Evolutionary conservation across 2,329 filamentous ascomycete genomes (phyloP).

Genomic region (Stagonosporopsis rhizophila): DNA sequence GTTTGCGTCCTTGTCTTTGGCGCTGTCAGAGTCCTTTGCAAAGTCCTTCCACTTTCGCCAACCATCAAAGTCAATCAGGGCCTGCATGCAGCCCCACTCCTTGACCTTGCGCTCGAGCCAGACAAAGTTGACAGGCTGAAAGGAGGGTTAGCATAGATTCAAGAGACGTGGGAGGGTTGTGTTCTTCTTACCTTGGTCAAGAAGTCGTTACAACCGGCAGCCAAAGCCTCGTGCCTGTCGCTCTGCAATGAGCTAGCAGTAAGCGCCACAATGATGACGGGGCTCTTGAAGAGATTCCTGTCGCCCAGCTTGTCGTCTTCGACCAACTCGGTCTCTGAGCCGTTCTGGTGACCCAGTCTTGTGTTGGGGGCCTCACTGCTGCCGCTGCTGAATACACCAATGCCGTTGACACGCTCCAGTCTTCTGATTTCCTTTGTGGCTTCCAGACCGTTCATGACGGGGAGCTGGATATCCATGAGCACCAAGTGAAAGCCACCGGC

Average conservation of each 20-base stretch:
- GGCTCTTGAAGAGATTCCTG: slow-evolving; percentile 81
- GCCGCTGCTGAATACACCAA: slow-evolving; percentile 79
- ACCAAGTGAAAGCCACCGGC: slow-evolving; percentile 93
- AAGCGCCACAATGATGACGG: slow-evolving; percentile 95
- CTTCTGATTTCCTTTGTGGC: slow-evolving; percentile 94
- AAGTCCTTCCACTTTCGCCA: slow-evolving; percentile 98
- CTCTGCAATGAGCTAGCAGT: slow-evolving; percentile 94
- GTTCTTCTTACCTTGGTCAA: slow-evolving; percentile 79
- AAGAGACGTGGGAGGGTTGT: background rate
- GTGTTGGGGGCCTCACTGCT: slow-evolving; percentile 52
- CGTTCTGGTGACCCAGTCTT: slow-evolving; percentile 49
- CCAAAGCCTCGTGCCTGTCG: slow-evolving; percentile 91
- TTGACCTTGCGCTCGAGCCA: slow-evolving; percentile 98
- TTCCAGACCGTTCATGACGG: slow-evolving; percentile 93
- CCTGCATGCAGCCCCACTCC: slow-evolving; percentile 99
- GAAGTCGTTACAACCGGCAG: slow-evolving; percentile 97
- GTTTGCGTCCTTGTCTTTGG: slow-evolving; percentile 45
- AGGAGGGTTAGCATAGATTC: slow-evolving; percentile 26
- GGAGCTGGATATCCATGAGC: slow-evolving; percentile 97
- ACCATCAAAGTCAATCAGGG: slow-evolving; percentile 96
- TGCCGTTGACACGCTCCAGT: slow-evolving; percentile 87
- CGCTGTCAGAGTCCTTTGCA: slow-evolving; percentile 45
- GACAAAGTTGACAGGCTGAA: slow-evolving; percentile 91
- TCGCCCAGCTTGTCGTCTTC: slow-evolving; percentile 75
- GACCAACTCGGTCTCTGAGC: slow-evolving; percentile 46